Evolutionary conservation across 2,329 filamentous ascomycete genomes (phyloP), one percentile per base, ranked within the genome.

Genomic region (Xylaria polymorpha): DNA sequence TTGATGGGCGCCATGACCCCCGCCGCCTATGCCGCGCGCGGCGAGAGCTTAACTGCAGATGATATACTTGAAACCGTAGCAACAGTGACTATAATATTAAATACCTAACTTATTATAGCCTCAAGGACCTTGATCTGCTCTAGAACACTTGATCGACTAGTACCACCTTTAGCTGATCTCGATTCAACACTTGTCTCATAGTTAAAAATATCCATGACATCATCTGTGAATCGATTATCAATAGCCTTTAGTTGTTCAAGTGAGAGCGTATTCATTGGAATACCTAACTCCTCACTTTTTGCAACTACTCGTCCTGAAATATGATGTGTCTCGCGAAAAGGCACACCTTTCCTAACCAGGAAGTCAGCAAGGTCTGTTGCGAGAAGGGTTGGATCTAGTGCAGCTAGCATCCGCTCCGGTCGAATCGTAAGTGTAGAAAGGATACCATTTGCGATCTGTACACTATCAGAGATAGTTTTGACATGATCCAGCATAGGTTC

Each of bases 161-260:
- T 93, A 58, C 70, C 70, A n/a, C 94, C 94, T 74, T 89, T 90
- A 3, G 92, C 90, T 53, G 89, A 87, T 77, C 91, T 89, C 83
- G 91, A 86, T 85, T 97, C 94, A 7, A 97, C 93, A 70, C 91
- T 93, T 71, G 88, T 88, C 81, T 97, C 91, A 77, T 96, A 97
- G 81, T 97, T 87, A 77, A 97, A 92, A 76, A 87, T 89, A 76
- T 91, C 88, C 35, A 88, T 88, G 15, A 92, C 82, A 74, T 92
- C 89, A 1, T 88, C 90, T n/a, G 86, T 88, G 74, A 94, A 90
- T 61, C 91, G 85, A 4, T 60, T 90, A 82, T 94, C 91, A 14
- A 94, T 86, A 12, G 81, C 85, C 81, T 92, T 85, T 60, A 94
- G 82, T 77, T 94, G 88, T 78, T 90, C 86, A 56, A 91, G 81